These are phyloP conservation scores for Aspergillus tamarii DNA, from an alignment of 2,329 filamentous ascomycete species.

Conservation along the genomic window DNA sequence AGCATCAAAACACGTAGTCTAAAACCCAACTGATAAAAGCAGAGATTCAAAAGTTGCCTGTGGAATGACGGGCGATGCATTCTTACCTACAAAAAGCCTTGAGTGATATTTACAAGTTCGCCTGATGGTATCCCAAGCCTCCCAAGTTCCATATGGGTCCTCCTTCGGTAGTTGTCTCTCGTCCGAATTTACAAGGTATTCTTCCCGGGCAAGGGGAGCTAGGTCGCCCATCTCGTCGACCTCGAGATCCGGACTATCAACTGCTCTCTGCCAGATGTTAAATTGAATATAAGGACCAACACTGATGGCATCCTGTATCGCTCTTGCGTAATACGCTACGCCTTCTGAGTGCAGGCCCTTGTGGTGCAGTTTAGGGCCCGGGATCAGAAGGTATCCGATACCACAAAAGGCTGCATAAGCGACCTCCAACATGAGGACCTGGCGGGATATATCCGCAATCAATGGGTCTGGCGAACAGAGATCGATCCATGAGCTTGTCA, in stretches of 20 bases:
- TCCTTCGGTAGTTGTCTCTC: conserved; percentile 51
- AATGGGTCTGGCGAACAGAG: conserved; percentile 79
- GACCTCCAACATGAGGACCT: conserved; percentile 87
- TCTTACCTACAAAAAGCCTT: conserved; percentile 81
- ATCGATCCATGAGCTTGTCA: conserved; percentile 91
- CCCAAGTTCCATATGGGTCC: conserved; percentile 82
- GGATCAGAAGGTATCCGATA: conserved; percentile 77
- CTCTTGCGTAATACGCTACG: conserved; percentile 76
- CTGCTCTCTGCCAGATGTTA: conserved; percentile 81
- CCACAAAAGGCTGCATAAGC: conserved; percentile 97
- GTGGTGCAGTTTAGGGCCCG: conserved; percentile 71
- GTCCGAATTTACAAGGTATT: conserved; percentile 38
- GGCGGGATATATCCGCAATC: conserved; percentile 82
- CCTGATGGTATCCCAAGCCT: conserved; percentile 88
- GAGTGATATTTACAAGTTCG: conserved; percentile 82
- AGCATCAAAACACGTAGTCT: conserved; percentile 11
- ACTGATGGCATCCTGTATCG: conserved; percentile 76
- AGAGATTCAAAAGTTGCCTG: background rate
- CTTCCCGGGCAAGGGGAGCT: conserved; percentile 45
- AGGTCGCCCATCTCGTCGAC: conserved; percentile 49
- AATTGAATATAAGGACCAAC: conserved; percentile 78
- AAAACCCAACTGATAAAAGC: background rate
- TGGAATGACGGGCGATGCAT: conserved; percentile 11
- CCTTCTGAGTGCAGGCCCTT: conserved; percentile 53
- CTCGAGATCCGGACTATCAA: conserved; percentile 67